Evolutionary conservation across 768 basidiomycete species (phyloP).

Genomic region (Arthromyces matolae): DNA sequence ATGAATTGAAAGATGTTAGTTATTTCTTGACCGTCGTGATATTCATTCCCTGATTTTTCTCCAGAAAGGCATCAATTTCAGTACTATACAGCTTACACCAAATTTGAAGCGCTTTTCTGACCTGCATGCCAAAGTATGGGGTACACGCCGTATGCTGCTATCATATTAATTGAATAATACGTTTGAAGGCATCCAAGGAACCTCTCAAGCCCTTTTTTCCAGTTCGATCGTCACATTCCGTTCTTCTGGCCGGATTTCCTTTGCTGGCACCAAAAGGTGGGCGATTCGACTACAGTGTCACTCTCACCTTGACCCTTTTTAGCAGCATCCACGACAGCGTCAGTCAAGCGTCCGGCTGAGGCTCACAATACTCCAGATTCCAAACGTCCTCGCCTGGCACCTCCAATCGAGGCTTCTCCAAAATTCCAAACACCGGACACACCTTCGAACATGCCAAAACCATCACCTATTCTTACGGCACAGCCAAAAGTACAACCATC

Average conservation of each 20-base stretch:
- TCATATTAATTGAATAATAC: too few species aligned
- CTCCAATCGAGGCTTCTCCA: slow-evolving; percentile 21
- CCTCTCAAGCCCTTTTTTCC: slow-evolving; percentile 54
- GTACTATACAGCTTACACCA: slow-evolving; percentile 41
- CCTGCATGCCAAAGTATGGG: slow-evolving; percentile 46
- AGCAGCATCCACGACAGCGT: neutral
- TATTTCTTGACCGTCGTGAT: neutral
- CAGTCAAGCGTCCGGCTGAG: slow-evolving; percentile 43
- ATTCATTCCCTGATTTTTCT: neutral
- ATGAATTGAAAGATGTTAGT: slow-evolving; percentile 57
- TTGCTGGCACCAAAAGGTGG: slow-evolving; percentile 30
- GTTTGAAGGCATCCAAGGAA: slow-evolving; percentile 31
- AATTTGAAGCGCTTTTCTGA: slow-evolving; percentile 47
- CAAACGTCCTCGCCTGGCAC: slow-evolving; percentile 39
- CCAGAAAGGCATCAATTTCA: slow-evolving; percentile 60
- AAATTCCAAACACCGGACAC: slow-evolving; percentile 18
- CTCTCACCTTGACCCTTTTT: neutral
- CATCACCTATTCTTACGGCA: slow-evolving; percentile 18
- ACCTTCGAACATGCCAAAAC: slow-evolving; percentile 22
- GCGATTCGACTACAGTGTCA: neutral
- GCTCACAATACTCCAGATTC: slow-evolving; percentile 35
- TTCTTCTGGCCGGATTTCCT: slow-evolving; percentile 49
- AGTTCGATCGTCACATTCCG: slow-evolving; percentile 39
- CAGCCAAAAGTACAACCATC: slow-evolving; percentile 16
- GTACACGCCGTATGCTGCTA: neutral